Base-by-base conservation (phyloP, 2,329 filamentous ascomycete species). In the Paraphaeosphaeria minitans region DNA sequence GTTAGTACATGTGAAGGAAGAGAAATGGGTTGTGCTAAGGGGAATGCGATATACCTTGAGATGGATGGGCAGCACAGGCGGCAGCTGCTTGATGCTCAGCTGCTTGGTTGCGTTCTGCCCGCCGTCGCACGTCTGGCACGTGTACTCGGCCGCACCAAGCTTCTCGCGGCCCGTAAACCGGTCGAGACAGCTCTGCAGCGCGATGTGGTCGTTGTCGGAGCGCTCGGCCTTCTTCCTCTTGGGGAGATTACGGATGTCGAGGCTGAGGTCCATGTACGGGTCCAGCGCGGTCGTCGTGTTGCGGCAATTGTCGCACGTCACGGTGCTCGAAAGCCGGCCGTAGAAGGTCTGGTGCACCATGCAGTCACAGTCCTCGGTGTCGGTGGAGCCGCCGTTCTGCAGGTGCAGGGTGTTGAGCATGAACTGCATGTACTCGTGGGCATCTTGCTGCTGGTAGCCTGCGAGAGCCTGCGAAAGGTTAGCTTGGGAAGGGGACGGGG, bases 381-480 rank as follows among this genome's bases (percentile, higher is more conserved):
- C 61, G 43, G 72, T 66, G 4, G 72, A 69, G 48, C 91, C 88
- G 14, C 88, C 88, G 67, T 93, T 95, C 42, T 92, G 82, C 10
- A 80, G 87, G 73, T 97, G 94, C 16, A 99, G 83, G 68, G 95
- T 91, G 79, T 97, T 94, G 37, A 96, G 89, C 35, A 98, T 85
- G 72, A 96, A 97, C 74, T 97, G 93, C 76, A 97, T 96, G 78
- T 96, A 98, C 75, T 98, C 94, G 73, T 98, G 94, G 0, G 94
- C 94, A 73, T 98, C 94, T 79, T 98, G 94, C 77, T 98, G 94
- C 70, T 93, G 92, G 69, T 96, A 96, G 12, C 93, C 95, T 1
- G 94, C 92, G 22, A 83, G 71, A 19, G 77, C 74, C 75, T 77
- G 45, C 14, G 19, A 46, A 10, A 19, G 31, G 43, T 66, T 33